phyloP scores from a whole-genome alignment of 2,329 filamentous ascomycete species.

The Venturia nashicola region DNA sequence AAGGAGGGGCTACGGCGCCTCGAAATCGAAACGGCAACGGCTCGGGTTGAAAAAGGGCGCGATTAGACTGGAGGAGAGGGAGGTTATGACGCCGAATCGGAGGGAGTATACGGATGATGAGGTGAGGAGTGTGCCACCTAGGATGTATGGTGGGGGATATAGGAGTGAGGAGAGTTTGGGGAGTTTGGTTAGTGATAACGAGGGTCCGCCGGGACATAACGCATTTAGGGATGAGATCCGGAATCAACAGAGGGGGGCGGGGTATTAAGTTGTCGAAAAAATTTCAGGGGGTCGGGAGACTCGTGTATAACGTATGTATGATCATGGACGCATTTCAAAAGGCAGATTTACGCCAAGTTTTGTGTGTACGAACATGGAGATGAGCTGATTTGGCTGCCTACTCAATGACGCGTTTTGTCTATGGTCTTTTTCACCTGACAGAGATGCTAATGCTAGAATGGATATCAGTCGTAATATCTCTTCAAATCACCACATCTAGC shows the following conservation, averaged over 20 bases:
- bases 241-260: conserved; percentile 24
- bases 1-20: conserved; percentile 24
- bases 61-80: conserved; percentile 20
- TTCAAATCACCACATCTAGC: no score
- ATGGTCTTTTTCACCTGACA: no score
- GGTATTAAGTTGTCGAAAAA: background rate
- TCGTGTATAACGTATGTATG: no score
- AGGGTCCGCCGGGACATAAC: conserved; percentile 18
- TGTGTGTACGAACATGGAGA: no score
- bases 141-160: conserved; percentile 12
- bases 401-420: no score
- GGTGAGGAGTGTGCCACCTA: background rate
- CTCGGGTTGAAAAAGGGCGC: conserved; percentile 20
- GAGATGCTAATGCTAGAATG: no score
- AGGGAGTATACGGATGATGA: conserved; percentile 13
- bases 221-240: conserved; percentile 26
- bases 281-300: no score
- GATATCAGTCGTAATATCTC: no score
- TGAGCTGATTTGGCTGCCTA: no score
- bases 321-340: no score
- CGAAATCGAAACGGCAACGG: conserved; percentile 24
- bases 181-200: conserved; percentile 20
- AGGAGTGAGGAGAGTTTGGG: conserved; percentile 16
- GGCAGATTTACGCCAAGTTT: no score
- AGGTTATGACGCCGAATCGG: conserved; percentile 17